Evolutionary conservation across 805 yeast genomes (phyloP), one percentile per base, ranked within the genome.

Genomic region (Teunomyces aglyptinius): DNA sequence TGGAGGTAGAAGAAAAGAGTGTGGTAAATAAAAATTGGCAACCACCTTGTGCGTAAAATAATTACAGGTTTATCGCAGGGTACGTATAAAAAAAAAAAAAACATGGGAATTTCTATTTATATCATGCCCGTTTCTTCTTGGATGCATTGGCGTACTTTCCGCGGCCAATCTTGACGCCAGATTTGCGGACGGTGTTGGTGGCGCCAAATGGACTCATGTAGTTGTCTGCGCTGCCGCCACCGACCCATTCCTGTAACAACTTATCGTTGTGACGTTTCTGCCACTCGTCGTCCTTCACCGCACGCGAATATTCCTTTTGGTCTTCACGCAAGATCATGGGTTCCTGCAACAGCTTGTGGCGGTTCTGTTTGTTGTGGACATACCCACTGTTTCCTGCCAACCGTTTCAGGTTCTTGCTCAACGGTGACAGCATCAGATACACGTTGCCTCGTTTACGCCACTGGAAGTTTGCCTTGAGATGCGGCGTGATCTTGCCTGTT

Each of bases 191-290:
- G 43, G 62, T 61, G 31, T 57, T 64, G 75, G 78, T 46, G 49
- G 64, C 53, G 44, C 61, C 61, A 54, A 94, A 94, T n/a, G 99
- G 99, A 11, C 96, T 86, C 43, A 86, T 82, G 55, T 83, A 82
- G 56, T 86, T 86, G 67, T 86, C 88, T 45, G 97, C 91, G 45
- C 90, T 82, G 5, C 94, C 94, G n/a, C 96, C 96, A 13, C 97
- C 97, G 43, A 91, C 83, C 85, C 95, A 94, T 57, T 89, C 89
- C 55, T 85, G 83, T 52, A 90, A 70, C 47, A 86, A 73, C 64
- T 91, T 91, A 59, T 91, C 97, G 57, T 88, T 89, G 58, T 88
- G 86, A 58, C 87, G 78, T 59, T 87, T 80, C 56, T 83, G 85
- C 95, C 97, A 89, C 38, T 84, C 83, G 45, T 91, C 95, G 58